A percentile compares a stretch with the other conserved stretches of the same genome.
Conservation (phyloP, 768 basidiomycete genomes). For the Leccinum subgranulosum region DNA sequence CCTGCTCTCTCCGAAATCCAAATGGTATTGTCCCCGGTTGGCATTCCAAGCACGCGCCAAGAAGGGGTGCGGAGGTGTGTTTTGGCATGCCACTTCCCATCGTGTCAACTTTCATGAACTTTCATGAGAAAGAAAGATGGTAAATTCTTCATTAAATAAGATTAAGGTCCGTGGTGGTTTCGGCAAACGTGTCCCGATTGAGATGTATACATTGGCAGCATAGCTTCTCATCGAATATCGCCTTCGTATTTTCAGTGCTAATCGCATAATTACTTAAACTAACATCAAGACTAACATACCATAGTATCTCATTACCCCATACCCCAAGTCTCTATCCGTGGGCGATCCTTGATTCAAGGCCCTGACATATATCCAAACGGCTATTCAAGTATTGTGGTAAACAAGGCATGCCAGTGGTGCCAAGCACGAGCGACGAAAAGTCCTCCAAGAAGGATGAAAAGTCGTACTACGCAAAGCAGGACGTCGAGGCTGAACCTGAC, state of each 20-base stretch:
- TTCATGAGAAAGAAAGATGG: not conserved
- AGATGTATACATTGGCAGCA: not conserved
- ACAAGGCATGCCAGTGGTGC: not conserved
- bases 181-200: not conserved
- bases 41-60: not conserved
- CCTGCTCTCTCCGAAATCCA: not conserved
- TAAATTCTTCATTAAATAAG: not conserved
- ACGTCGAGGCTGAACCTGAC: constrained; percentile 26
- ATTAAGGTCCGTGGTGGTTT: not conserved
- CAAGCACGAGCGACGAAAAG: constrained; percentile 3
- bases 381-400: not conserved
- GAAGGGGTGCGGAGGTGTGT: not conserved
- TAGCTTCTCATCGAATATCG: not conserved
- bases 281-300: not conserved
- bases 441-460: constrained; percentile 7
- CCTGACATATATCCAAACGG: not conserved
- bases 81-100: not conserved
- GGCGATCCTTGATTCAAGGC: not conserved
- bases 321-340: not conserved
- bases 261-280: not conserved
- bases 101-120: not conserved
- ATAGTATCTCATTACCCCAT: not conserved
- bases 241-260: not conserved
- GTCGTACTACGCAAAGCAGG: constrained; percentile 23
- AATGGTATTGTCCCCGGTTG: not conserved